phyloP scores from a whole-genome alignment of 2,329 filamentous ascomycete genomes.

The Chalaropsis thielavioides region DNA sequence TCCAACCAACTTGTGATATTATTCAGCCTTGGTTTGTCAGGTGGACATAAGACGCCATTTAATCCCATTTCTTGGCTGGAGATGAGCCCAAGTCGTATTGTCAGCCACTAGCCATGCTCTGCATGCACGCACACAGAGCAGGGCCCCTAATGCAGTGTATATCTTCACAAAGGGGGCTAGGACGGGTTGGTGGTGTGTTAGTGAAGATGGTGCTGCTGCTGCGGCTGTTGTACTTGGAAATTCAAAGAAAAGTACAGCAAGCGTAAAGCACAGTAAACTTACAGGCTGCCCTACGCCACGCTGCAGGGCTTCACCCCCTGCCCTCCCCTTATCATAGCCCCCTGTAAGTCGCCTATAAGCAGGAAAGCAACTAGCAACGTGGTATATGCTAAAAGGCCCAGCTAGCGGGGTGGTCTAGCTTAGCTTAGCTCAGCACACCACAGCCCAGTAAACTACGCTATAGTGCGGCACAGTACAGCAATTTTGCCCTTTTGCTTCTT shows the following conservation, averaged over 20 bases:
- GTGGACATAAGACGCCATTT: constrained; percentile 1
- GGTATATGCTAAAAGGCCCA: neutral
- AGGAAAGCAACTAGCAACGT: neutral
- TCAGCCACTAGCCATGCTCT: neutral
- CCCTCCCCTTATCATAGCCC: neutral
- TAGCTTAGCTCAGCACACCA: neutral
- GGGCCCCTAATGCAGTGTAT: no score
- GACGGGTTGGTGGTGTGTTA: no score
- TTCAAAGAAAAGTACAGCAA: no score
- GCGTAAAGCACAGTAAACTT: no score
- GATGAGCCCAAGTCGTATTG: constrained; percentile 1
- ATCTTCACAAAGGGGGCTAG: no score
- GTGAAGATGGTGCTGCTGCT: no score
- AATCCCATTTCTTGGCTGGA: constrained; percentile 1
- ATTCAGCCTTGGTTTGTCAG: neutral
- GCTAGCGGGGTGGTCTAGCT: neutral
- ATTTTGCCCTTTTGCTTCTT: no score
- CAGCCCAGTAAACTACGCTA: no score
- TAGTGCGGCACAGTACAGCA: neutral
- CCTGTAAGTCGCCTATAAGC: neutral
- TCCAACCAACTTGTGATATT: neutral
- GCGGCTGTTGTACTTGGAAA: no score
- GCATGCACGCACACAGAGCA: no score
- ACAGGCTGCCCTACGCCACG: no score
- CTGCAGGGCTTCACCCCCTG: neutral